phyloP scores from a whole-genome alignment of 2,329 filamentous ascomycete species.

The Xylariaceae sp. region DNA sequence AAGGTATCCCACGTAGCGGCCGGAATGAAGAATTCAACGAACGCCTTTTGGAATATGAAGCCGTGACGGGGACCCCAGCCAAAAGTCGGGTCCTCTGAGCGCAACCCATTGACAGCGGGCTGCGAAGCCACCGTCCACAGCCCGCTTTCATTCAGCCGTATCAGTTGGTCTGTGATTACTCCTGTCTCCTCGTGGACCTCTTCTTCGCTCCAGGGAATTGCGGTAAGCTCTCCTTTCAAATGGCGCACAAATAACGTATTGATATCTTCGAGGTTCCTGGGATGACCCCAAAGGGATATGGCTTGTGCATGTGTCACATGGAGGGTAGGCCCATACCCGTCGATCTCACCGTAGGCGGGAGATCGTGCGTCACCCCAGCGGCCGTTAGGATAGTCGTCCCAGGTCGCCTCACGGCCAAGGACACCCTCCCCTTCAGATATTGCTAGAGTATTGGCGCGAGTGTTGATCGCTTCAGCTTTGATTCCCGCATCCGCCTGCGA shows the following conservation, averaged over 20 bases:
- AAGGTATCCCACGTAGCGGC: conserved; percentile 66
- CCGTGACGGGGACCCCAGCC: conserved; percentile 92
- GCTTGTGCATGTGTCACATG: conserved; percentile 86
- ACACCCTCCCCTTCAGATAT: conserved; percentile 92
- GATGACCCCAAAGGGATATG: conserved; percentile 78
- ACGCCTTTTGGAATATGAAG: conserved; percentile 97
- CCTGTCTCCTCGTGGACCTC: conserved; percentile 78
- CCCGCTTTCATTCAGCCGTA: conserved; percentile 71
- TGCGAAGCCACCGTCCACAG: conserved; percentile 98
- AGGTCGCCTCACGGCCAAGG: conserved; percentile 88
- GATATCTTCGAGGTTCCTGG: conserved; percentile 66
- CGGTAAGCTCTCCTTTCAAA: conserved; percentile 71
- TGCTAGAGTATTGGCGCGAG: conserved; percentile 77
- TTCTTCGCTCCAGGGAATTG: conserved; percentile 93
- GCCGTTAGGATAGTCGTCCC: conserved; percentile 98
- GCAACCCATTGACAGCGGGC: conserved; percentile 83
- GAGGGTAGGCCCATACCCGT: conserved; percentile 94
- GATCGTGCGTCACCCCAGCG: conserved; percentile 91
- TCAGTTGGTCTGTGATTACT: conserved; percentile 71
- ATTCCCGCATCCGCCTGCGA: conserved; percentile 72
- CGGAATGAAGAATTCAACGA: conserved; percentile 93
- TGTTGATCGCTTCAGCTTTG: conserved; percentile 69
- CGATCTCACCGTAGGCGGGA: conserved; percentile 91
- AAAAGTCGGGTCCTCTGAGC: conserved; percentile 71
- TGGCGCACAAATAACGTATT: conserved; percentile 76